Evolutionary conservation across 768 basidiomycete species (phyloP), one percentile per base, ranked within the genome.

Genomic region (Leccinum uliginosum): DNA sequence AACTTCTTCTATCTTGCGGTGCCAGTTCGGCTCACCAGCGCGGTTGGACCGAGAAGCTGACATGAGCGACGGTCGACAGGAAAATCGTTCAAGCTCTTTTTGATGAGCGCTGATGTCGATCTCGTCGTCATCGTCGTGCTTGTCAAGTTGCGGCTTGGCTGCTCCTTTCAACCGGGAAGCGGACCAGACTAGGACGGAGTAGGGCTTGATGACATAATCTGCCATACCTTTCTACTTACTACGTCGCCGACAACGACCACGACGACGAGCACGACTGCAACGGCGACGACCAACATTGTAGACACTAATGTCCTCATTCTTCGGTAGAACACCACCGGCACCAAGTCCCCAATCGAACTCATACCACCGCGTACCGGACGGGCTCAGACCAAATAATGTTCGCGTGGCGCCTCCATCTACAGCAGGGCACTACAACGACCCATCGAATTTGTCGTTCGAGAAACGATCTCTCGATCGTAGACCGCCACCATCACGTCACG

Each of bases 381-480:
- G 69, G 15, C 68, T 71, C 32, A 70, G 78, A 55, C 67, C 75
- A 44, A 62, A 49, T 67, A 62, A 49, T 67, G 71, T 35, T 54
- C 73, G 63, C n/a, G 70, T 65, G 21, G 72, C 67, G 29, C 74
- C 74, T 10, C 77, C 30, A 12, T 12, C 76, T 19, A 67, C 72
- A n/a, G 45, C 27, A 23, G 78, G 77, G 55, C 67, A 71, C 45
- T 85, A 85, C 65, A 84, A 83, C 59, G 83, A 84, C 63, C 78
- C 82, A 2, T 74, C 80, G 5, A 64, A 60, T 35, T 62, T 74
- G 14, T 53, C 77, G n/a, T 83, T 82, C 55, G 83, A 84, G 65
- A 83, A 82, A 61, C 71, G 76, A 47, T 59, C 70, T 4, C 70
- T 72, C 57, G 76, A 77, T 55, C 77, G 80, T 50, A 78, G 73